Percentiles rank a stretch among this genome's conserved stretches.
Conservation (phyloP, 192 early-diverging fungal species). For the Coemansia umbellata region DNA sequence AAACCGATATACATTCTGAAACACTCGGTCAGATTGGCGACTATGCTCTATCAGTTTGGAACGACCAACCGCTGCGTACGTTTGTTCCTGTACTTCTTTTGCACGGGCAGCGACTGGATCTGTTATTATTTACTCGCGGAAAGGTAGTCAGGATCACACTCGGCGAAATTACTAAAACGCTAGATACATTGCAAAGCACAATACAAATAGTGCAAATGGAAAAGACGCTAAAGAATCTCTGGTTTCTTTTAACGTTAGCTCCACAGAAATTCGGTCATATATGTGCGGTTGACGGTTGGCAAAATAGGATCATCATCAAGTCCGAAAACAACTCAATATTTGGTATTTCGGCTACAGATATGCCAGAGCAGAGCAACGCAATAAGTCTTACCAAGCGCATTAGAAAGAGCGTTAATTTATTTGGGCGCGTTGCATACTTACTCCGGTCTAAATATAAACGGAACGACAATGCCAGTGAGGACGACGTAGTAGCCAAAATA, state of each 20-base stretch:
- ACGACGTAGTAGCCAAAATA: neutral
- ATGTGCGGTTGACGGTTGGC: neutral
- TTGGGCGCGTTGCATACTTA: neutral
- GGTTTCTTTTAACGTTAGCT: conserved; percentile 2
- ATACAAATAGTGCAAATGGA: no score
- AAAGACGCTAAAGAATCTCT: neutral
- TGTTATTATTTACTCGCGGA: conserved; percentile 19
- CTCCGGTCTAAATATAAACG: neutral
- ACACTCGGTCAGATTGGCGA: conserved; percentile 28
- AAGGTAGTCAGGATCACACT: neutral
- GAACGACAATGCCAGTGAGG: no score
- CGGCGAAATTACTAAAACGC: neutral
- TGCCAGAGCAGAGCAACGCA: neutral
- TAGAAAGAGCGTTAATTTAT: neutral
- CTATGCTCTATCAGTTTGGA: conserved; percentile 9
- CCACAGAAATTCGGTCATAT: neutral
- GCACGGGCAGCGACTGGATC: neutral
- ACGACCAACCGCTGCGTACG: conserved; percentile 4
- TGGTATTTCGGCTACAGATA: neutral
- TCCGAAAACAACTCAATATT: neutral
- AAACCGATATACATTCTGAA: neutral
- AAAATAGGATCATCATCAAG: neutral
- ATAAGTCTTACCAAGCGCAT: neutral
- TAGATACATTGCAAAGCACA: neutral
- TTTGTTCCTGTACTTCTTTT: conserved; percentile 8